Conservation (phyloP, 768 basidiomycete genomes). For the Calocybe gangraenosa region DNA sequence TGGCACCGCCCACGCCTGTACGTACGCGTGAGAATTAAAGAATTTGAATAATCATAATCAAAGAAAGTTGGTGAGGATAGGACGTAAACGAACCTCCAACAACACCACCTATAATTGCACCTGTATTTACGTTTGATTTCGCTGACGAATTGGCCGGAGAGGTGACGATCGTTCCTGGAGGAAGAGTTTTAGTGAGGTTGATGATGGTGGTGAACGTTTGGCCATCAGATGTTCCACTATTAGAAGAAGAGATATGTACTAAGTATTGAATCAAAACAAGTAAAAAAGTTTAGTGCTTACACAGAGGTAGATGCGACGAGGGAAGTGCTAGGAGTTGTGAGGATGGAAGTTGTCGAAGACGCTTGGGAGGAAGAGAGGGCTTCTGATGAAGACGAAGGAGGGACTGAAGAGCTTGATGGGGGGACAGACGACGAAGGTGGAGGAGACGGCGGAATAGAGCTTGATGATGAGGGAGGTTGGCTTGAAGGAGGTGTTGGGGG, state of each 20-base stretch:
- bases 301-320: constrained; percentile 4
- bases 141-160: neutral
- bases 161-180: constrained; percentile 21
- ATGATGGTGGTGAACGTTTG: constrained; percentile 24
- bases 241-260: neutral
- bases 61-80: constrained; percentile 2
- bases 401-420: neutral
- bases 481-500: neutral
- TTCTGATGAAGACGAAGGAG: neutral
- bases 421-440: neutral
- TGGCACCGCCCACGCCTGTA: constrained; percentile 26
- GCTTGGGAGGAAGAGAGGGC: neutral
- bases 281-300: neutral
- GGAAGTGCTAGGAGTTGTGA: neutral
- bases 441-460: neutral
- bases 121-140: constrained; percentile 21
- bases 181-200: constrained; percentile 21
- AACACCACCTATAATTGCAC: constrained; percentile 47
- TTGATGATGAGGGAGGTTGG: neutral
- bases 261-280: neutral
- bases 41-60: too few relatives aligned
- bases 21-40: neutral
- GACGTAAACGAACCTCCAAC: constrained; percentile 37
- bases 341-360: neutral
- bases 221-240: constrained; percentile 20